These are phyloP conservation scores for Jaltomata sinuosa DNA, from an alignment of 257 asterid species.

Conservation along the genomic window DNA sequence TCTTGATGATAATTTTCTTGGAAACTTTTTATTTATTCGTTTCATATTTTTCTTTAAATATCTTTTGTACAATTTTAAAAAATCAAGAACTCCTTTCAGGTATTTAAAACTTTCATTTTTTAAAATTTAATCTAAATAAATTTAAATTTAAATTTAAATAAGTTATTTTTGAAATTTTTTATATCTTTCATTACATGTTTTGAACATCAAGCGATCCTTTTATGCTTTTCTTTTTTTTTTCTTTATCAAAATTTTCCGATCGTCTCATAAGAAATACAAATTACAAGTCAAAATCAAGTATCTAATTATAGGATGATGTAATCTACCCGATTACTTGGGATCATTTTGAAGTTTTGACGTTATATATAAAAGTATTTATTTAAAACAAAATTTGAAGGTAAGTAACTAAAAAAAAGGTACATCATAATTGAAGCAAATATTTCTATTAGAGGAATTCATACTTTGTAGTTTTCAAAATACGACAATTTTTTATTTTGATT, in stretches of 20 bases:
- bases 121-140: not conserved
- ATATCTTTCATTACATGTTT: not conserved
- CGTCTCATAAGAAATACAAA: not conserved
- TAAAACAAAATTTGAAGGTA: not conserved
- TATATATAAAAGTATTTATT: not conserved
- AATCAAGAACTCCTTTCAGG: not conserved
- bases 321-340: not conserved
- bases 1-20: too few species aligned
- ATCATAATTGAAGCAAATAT: not conserved
- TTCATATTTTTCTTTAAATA: too few species aligned
- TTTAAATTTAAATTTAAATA: not conserved
- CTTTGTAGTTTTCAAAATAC: not conserved
- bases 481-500: not conserved
- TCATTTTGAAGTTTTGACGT: not conserved
- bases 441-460: not conserved
- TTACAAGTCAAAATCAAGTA: not conserved
- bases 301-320: not conserved
- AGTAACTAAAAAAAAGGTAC: not conserved
- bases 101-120: not conserved
- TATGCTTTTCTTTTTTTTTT: not conserved
- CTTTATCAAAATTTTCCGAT: not conserved
- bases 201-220: not conserved
- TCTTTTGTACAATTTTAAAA: not conserved
- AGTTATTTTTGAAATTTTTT: not conserved
- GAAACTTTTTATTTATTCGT: too few species aligned